Percentiles rank a stretch among this genome's conserved stretches.
These are phyloP conservation scores for Lichtheimia ornata DNA, from an alignment of 371 early-diverging fungal genomes.

Conservation along the genomic window DNA sequence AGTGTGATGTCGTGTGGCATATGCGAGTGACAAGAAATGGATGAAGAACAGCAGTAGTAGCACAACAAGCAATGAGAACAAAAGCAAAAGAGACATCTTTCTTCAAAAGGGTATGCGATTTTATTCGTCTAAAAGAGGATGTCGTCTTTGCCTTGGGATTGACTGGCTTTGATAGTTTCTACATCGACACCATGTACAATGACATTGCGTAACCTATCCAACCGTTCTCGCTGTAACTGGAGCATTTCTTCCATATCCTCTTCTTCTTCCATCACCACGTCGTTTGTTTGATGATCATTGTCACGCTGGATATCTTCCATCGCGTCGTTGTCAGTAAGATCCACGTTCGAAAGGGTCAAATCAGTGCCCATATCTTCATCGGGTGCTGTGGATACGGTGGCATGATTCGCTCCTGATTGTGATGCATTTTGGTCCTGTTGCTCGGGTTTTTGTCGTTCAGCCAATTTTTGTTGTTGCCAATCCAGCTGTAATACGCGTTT, in stretches of 20 bases:
- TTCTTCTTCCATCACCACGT: slow-evolving; percentile 17
- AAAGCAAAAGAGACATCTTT: neutral
- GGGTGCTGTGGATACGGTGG: neutral
- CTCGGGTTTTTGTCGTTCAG: slow-evolving; percentile 24
- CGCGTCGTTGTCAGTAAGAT: slow-evolving; percentile 12
- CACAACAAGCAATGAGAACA: no score
- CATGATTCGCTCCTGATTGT: neutral
- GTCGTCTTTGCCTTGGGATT: slow-evolving; percentile 38
- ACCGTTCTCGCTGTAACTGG: slow-evolving; percentile 44
- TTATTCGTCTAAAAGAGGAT: slow-evolving; percentile 36
- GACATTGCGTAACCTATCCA: slow-evolving; percentile 43
- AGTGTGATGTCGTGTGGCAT: no score
- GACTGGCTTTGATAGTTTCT: slow-evolving; percentile 30
- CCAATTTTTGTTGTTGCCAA: slow-evolving; percentile 32
- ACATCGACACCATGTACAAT: slow-evolving; percentile 49
- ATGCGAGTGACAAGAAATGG: neutral
- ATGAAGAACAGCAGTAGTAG: no score
- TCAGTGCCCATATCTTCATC: slow-evolving; percentile 17
- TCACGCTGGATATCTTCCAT: slow-evolving; percentile 10
- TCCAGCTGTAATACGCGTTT: slow-evolving; percentile 42
- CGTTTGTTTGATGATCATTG: neutral
- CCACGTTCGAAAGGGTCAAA: slow-evolving; percentile 9
- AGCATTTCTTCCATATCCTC: slow-evolving; percentile 50
- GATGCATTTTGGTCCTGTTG: slow-evolving; percentile 22
- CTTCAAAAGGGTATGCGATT: neutral